Evolutionary conservation across 164 flowering plant genomes (phyloP), one percentile per base, ranked within the genome.

Genomic region (Liquidambar formosana): DNA sequence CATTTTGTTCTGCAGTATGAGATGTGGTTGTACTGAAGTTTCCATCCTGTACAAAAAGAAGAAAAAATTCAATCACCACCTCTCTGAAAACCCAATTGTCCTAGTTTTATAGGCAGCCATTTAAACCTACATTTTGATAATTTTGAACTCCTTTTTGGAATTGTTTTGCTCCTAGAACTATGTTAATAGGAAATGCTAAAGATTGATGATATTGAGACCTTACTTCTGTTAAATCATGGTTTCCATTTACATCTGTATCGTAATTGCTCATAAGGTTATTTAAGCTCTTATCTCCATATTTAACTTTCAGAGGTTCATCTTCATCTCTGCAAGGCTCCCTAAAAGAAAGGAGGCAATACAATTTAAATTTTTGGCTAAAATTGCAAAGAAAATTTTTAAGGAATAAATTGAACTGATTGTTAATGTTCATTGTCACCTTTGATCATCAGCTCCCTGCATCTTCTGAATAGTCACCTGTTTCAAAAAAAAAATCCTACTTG

Each of bases 391-490:
- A 11, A 56, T 38, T 56, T 22, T 45, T 14, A n/a, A 26, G 19
- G 12, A 33, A 18, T 22, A 44, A 61, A 49, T 4, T 1, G 44
- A 46, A 27, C 10, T n/a, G 26, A 53, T 4, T 47, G n/a, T 19
- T 33, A 4, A 12, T 41, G n/a, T 28, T 61, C 4, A 41, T 60
- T 22, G 12, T 68, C 45, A 82, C 85, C 79, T 79, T 56, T 68
- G 73, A 68, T 75, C 76, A 27, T 9, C 56, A n/a, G 45, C 71
- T 53, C 61, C 79, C 10, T 75, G 67, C 54, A 77, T 67, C 21
- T 63, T 79, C 61, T 73, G 76, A 63, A 82, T 76, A 1, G 83
- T 79, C 48, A 79, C 83, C 85, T 82, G 83, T 59, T 23, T 49
- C 52, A 44, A 63, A 11, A 61, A 69, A 43, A 19, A 23, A 14